Base-by-base conservation (phyloP, 768 basidiomycete genomes). In the Hypsizygus marmoreus region DNA sequence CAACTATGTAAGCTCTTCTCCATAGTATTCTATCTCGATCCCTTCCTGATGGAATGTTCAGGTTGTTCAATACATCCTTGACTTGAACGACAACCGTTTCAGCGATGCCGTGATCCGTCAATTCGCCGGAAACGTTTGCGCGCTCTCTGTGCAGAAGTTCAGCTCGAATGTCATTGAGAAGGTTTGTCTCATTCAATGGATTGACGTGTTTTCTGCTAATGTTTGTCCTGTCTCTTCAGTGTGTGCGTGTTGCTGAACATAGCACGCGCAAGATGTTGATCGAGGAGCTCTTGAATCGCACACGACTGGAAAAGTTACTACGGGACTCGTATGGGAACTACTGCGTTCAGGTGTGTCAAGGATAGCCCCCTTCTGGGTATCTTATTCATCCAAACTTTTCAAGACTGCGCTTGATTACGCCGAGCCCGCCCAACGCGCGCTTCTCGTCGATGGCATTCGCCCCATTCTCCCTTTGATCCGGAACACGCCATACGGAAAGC, bases 121-220 rank as follows among this genome's bases (percentile, higher is more conserved):
- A 63, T 99, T 98, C 69, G 74, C 91, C 42, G 97, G 97, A 58
- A 98, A 99, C 61, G 91, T 98, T 49, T 98, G 95, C 65, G 93
- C 93, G 4, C 73, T 99, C 42, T 98, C 95, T 4, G 95, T 97
- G 12, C 97, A 99, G 67, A 99, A 99, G 71, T 99, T 99, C 72
- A 95, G 93, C 52, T 97, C 95, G 50, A 99, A 99, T 65, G 97
- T 99, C 49, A 95, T 97, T 51, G 95, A 97, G 72, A 97, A 97
- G 79, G 89, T 88, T 29, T 8, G 68, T 50, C 14, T 34, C 32
- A 20, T 33, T 28, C 22, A 41, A 35, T 32, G 35, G n/a, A n/a
- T 45, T 9, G 20, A 25, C 36, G 6, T 46, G 29, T 10, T 45
- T 11, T 8, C 26, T 28, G 22, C 22, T 17, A n/a, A 35, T 4